Evolutionary conservation across 306 rosid genomes (phyloP).

Genomic region (Casuarina equisetifolia): DNA sequence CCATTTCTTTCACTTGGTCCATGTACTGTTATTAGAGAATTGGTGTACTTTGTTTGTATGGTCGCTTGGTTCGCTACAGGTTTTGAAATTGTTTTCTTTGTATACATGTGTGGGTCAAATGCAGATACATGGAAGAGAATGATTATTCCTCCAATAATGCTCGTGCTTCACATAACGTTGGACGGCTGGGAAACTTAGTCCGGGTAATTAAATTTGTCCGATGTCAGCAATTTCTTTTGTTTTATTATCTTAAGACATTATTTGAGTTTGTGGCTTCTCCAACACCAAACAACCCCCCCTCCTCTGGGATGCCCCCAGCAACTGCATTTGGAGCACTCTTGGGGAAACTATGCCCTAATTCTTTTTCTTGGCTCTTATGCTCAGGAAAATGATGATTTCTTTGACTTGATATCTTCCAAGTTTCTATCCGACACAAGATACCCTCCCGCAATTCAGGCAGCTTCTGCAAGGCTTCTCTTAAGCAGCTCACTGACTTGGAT

Average conservation of each 20-base stretch:
- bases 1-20: not conserved
- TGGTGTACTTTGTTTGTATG: not conserved
- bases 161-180: conserved; percentile 76
- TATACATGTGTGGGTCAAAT: conserved; percentile 17
- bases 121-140: conserved; percentile 87
- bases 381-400: conserved; percentile 94
- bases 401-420: conserved; percentile 83
- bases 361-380: not conserved
- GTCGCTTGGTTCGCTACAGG: not conserved
- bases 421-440: conserved; percentile 71
- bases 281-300: too few relatives aligned
- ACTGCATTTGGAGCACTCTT: not conserved
- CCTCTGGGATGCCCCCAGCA: not conserved
- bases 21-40: not conserved
- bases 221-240: not conserved
- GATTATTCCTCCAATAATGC: conserved; percentile 69
- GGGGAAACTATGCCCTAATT: not conserved
- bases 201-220: conserved; percentile 55
- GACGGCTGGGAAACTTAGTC: conserved; percentile 75
- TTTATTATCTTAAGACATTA: not conserved
- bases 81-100: not conserved
- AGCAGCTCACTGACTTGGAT: conserved; percentile 83
- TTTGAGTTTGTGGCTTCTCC: not conserved
- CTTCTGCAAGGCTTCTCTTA: conserved; percentile 72
- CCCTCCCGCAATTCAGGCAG: conserved; percentile 68